Percentiles rank a stretch among this genome's conserved stretches.
Evolutionary conservation across 192 early-diverging fungal species (phyloP).

Genomic region (Chytriomyces confervae): DNA sequence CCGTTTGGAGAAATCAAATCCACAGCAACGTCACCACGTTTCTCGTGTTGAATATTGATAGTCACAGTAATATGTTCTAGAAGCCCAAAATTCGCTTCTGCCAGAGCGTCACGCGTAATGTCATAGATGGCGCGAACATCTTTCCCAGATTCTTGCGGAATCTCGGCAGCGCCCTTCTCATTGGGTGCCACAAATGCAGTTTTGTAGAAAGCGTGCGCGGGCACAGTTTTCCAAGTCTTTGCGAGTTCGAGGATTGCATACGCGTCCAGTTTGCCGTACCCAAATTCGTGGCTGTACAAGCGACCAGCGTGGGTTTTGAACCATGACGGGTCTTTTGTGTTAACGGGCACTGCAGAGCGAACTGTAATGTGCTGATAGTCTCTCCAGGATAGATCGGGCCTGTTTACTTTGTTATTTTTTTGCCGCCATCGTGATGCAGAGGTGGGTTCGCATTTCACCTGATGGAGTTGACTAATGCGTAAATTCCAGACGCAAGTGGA

Average conservation of each 20-base stretch:
- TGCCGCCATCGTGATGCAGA: not conserved
- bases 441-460: slow-evolving; percentile 36
- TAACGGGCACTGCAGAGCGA: slow-evolving; percentile 75
- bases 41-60: slow-evolving; percentile 78
- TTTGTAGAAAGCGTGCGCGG: slow-evolving; percentile 67
- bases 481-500: slow-evolving; percentile 87
- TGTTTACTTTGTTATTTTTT: slow-evolving; percentile 47
- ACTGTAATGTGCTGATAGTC: slow-evolving; percentile 90
- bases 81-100: slow-evolving; percentile 45
- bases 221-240: slow-evolving; percentile 66
- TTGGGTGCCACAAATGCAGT: slow-evolving; percentile 12
- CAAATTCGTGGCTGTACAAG: slow-evolving; percentile 89
- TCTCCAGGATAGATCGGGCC: slow-evolving; percentile 95
- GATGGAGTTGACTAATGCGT: slow-evolving; percentile 77
- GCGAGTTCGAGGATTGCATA: slow-evolving; percentile 81
- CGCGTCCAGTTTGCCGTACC: slow-evolving; percentile 91
- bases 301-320: slow-evolving; percentile 68
- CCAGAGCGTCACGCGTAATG: not conserved
- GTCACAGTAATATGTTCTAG: slow-evolving; percentile 91
- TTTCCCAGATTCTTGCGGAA: slow-evolving; percentile 52
- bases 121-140: slow-evolving; percentile 8
- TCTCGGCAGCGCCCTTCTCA: slow-evolving; percentile 24
- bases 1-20: slow-evolving; percentile 76
- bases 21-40: slow-evolving; percentile 87
- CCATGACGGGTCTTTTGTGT: slow-evolving; percentile 78